A percentile compares a stretch with the other conserved stretches of the same genome.
Evolutionary conservation across 176 grass and related monocot genomes (phyloP).

Genomic region (Musa itinerans): DNA sequence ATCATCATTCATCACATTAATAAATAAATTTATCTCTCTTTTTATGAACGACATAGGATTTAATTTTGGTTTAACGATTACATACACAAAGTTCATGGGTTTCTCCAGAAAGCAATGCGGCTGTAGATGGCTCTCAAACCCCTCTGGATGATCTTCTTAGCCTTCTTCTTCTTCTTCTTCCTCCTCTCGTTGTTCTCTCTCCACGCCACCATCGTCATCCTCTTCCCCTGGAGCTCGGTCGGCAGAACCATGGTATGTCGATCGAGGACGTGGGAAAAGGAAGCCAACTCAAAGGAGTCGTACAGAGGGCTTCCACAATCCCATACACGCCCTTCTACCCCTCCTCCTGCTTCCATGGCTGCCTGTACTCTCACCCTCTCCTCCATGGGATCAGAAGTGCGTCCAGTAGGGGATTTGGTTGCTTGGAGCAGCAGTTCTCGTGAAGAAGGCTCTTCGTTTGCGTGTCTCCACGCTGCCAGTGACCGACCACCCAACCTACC

Average conservation of each 20-base stretch:
- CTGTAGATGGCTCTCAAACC: not conserved
- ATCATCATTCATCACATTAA: too few relatives aligned
- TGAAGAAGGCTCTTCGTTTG: too few relatives aligned
- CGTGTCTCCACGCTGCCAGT: too few relatives aligned
- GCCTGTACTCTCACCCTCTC: not conserved
- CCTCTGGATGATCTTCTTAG: not conserved
- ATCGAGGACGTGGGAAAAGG: not conserved
- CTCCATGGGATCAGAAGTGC: not conserved
- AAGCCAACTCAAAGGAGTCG: slow-evolving; percentile 6
- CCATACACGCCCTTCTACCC: not conserved
- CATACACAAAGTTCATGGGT: not conserved
- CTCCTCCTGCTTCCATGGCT: not conserved
- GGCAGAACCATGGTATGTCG: not conserved
- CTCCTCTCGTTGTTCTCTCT: not conserved
- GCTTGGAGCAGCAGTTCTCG: too few relatives aligned
- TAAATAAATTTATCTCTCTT: too few relatives aligned
- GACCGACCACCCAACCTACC: too few relatives aligned
- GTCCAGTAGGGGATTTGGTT: not conserved
- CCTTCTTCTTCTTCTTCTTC: not conserved
- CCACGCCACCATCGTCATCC: not conserved
- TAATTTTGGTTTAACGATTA: not conserved
- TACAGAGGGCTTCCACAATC: slow-evolving; percentile 14
- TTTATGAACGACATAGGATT: too few relatives aligned
- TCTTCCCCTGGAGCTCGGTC: not conserved
- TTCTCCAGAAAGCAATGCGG: not conserved